Evolutionary conservation across 345 rosid species (phyloP).

Genomic region (Pseudoturritis turrita): DNA sequence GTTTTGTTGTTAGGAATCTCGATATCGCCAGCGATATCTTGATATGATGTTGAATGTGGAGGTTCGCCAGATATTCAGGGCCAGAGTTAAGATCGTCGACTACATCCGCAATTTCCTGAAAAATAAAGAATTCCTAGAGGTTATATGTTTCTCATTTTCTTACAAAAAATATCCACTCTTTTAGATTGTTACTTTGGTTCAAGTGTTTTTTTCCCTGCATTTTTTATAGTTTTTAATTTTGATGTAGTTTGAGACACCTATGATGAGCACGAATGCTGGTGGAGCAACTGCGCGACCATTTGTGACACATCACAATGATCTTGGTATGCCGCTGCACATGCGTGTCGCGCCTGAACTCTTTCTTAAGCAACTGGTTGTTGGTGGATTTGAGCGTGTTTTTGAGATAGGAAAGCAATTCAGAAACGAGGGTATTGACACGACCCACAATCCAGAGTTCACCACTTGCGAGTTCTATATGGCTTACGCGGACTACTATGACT

Average conservation of each 20-base stretch:
- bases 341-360: conserved; percentile 89
- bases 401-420: conserved; percentile 60
- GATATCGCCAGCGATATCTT: conserved; percentile 81
- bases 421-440: conserved; percentile 32
- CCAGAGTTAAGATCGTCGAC: conserved; percentile 47
- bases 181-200: no score
- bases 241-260: conserved; percentile 72
- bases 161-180: not conserved
- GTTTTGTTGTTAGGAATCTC: conserved; percentile 52
- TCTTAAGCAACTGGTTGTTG: conserved; percentile 80
- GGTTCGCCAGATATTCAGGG: conserved; percentile 58
- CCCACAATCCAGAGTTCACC: conserved; percentile 85
- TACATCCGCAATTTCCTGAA: conserved; percentile 63
- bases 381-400: conserved; percentile 68
- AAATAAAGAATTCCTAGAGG: conserved; percentile 70
- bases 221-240: not conserved
- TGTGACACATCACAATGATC: conserved; percentile 79
- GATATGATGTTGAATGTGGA: conserved; percentile 73
- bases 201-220: not conserved
- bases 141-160: conserved; percentile 5
- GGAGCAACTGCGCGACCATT: conserved; percentile 95
- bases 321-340: conserved; percentile 76
- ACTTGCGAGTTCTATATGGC: conserved; percentile 92
- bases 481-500: conserved; percentile 71
- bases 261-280: conserved; percentile 87